Base-by-base conservation (phyloP, 2,329 filamentous ascomycete species). In the Esteya vermicola region DNA sequence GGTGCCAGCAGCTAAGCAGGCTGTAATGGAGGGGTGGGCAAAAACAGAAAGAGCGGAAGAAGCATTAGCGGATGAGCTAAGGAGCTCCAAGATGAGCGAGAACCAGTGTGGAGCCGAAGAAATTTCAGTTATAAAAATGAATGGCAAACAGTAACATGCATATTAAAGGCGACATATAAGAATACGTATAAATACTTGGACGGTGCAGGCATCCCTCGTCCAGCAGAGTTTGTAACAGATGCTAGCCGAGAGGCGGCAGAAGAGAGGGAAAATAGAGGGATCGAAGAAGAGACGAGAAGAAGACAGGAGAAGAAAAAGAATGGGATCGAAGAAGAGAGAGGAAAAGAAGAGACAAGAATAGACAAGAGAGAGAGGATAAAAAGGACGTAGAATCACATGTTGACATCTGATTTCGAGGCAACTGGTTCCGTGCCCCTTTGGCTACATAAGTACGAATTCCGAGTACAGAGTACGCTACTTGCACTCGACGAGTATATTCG, bases 1-100 rank as follows among this genome's bases (percentile, higher is more conserved):
- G 36, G 36, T 37, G 36, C 36, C 36, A 37, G 27, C 36, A 37
- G 23, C 26, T 16, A 25, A 39, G 39, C 16, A 38, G 23, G 40
- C 28, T 32, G 36, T 38, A 33, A 20, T 38, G 30, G 36, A 38
- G 36, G 36, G 36, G 36, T 25, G 30, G 23, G 30, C 28, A 13
- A 21, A 23, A 14, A 38, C 28, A 22, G 36, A 33, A 31, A 16
- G 6, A 16, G 28, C 28, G 28, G 18, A 31, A 31, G n/a, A 14
- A 14, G 28, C 28, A 31, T 14, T 16, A 31, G 13, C 9, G 12
- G 27, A 6, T n/a, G 27, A 31, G n/a, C n/a, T n/a, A n/a, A n/a
- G n/a, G n/a, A n/a, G n/a, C n/a, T n/a, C n/a, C n/a, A n/a, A n/a
- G n/a, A n/a, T n/a, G n/a, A n/a, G n/a, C n/a, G n/a, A n/a, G n/a